A percentile compares a stretch with the other conserved stretches of the same genome.
Evolutionary conservation across 371 early-diverging fungal genomes (phyloP).

Genomic region (Mortierella sp.): DNA sequence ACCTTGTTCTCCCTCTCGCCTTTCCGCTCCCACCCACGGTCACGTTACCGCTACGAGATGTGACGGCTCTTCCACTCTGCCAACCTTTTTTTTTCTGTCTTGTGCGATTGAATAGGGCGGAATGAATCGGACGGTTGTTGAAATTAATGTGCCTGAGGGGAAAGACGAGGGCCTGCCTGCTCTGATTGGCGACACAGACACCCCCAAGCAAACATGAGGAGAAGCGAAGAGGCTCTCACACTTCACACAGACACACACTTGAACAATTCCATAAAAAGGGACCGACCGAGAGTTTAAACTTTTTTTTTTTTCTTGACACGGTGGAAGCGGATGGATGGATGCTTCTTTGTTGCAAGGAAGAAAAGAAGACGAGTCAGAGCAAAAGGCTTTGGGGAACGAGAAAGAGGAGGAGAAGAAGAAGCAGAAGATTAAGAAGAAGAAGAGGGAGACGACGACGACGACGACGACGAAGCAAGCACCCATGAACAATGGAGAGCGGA

Average conservation of each 20-base stretch:
- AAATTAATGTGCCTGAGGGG: not conserved
- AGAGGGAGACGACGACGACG: too few species aligned
- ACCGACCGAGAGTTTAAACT: not conserved
- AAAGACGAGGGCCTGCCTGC: too few species aligned
- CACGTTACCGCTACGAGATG: not conserved
- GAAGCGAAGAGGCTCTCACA: not conserved
- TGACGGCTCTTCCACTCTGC: conserved; percentile 47
- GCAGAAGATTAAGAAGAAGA: not conserved
- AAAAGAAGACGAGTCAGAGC: conserved; percentile 8
- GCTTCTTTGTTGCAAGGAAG: not conserved
- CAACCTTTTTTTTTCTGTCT: conserved; percentile 24
- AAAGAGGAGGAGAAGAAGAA: not conserved
- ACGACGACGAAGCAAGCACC: too few species aligned
- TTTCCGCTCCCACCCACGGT: conserved; percentile 9
- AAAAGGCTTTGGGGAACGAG: not conserved
- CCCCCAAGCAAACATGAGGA: not conserved
- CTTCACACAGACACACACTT: not conserved
- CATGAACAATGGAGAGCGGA: not conserved
- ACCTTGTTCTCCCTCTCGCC: not conserved
- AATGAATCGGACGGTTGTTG: conserved; percentile 11
- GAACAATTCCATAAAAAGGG: not conserved
- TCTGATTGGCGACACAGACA: not conserved
- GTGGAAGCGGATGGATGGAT: conserved; percentile 35
- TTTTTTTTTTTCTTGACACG: conserved; percentile 36
- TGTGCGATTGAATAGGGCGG: conserved; percentile 20